These are phyloP conservation scores for Thermomucor indicae-seudaticae DNA, from an alignment of 371 early-diverging fungal species.

Conservation along the genomic window DNA sequence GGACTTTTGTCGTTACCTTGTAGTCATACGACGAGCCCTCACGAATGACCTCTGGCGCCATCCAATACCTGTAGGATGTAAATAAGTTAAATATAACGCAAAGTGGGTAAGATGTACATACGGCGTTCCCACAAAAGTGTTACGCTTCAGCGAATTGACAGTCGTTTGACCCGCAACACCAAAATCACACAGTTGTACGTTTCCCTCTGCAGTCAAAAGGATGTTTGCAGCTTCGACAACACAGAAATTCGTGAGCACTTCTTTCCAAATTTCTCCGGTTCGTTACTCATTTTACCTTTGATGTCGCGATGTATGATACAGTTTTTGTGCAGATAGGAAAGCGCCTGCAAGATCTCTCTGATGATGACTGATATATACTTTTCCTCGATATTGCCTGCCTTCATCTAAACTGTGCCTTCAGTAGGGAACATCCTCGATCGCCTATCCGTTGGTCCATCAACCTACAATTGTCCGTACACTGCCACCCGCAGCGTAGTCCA, in stretches of 20 bases:
- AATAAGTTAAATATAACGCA: conserved; percentile 20
- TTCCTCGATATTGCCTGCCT: conserved; percentile 86
- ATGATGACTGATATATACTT: conserved; percentile 82
- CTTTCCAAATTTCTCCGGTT: background rate
- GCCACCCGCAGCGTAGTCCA: conserved; percentile 97
- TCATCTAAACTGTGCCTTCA: conserved; percentile 54
- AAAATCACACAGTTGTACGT: conserved; percentile 95
- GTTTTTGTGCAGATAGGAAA: conserved; percentile 90
- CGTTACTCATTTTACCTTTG: conserved; percentile 65
- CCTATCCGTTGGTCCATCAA: conserved; percentile 3
- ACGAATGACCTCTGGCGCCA: conserved; percentile 88
- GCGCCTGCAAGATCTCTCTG: conserved; percentile 81
- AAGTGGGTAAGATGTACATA: conserved; percentile 39
- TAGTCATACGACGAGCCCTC: conserved; percentile 77
- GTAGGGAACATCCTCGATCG: background rate
- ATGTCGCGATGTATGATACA: conserved; percentile 97
- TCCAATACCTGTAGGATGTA: conserved; percentile 62
- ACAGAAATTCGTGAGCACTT: background rate
- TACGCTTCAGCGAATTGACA: conserved; percentile 65
- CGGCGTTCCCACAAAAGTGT: conserved; percentile 91
- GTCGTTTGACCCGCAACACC: conserved; percentile 79
- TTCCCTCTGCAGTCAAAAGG: conserved; percentile 84
- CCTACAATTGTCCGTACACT: conserved; percentile 82
- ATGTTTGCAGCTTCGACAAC: conserved; percentile 77
- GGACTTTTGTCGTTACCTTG: conserved; percentile 41